Conservation (phyloP, 495 filamentous ascomycete genomes). For the Penicillium cosmopolitanum region DNA sequence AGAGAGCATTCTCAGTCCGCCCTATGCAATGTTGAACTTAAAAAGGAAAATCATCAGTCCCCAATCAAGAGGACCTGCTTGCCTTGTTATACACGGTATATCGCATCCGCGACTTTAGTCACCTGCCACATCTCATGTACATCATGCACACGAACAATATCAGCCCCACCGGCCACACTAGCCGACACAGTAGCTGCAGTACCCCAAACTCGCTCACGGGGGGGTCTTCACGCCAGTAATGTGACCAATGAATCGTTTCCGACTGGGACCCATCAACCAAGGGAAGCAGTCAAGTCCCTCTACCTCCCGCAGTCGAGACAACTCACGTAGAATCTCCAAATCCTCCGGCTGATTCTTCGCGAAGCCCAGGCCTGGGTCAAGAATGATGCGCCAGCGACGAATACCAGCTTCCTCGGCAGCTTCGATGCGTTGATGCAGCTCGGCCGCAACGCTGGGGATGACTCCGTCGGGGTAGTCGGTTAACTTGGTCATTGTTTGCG, state of each 20-base stretch:
- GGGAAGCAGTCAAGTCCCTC: slow-evolving; percentile 73
- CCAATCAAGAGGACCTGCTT: not conserved
- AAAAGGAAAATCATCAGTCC: not conserved
- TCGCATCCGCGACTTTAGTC: slow-evolving; percentile 85
- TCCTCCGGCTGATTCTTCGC: slow-evolving; percentile 83
- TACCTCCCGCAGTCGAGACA: slow-evolving; percentile 64
- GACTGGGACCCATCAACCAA: slow-evolving; percentile 87
- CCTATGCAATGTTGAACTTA: not conserved
- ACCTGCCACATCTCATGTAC: slow-evolving; percentile 88
- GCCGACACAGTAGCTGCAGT: slow-evolving; percentile 88
- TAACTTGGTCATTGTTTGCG: slow-evolving; percentile 76
- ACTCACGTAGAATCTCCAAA: slow-evolving; percentile 70
- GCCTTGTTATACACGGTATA: slow-evolving; percentile 60
- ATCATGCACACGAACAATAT: slow-evolving; percentile 95
- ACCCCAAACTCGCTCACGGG: slow-evolving; percentile 73
- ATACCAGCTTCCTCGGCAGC: slow-evolving; percentile 85
- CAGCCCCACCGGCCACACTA: slow-evolving; percentile 87
- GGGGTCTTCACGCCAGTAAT: slow-evolving; percentile 77
- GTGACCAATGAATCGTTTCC: slow-evolving; percentile 86
- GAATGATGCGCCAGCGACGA: slow-evolving; percentile 88
- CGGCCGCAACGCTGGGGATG: slow-evolving; percentile 66
- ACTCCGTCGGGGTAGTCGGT: slow-evolving; percentile 75
- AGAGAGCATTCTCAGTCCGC: slow-evolving; percentile 12
- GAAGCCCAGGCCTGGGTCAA: slow-evolving; percentile 94
- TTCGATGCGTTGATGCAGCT: slow-evolving; percentile 69